phyloP scores from a whole-genome alignment of 352 stramenopile genomes.

The Pythium monospermum region DNA sequence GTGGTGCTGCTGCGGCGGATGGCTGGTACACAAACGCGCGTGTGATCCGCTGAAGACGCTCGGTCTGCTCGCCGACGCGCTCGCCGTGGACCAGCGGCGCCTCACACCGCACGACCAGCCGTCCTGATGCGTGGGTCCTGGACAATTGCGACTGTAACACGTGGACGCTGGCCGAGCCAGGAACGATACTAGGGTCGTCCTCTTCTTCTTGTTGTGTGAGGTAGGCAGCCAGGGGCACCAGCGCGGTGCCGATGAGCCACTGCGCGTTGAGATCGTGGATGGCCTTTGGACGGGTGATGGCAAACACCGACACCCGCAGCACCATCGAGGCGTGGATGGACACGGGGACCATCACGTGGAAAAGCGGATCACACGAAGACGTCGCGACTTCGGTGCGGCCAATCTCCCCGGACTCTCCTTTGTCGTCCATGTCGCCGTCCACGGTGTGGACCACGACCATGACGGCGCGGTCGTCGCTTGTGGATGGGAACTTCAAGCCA shows the following conservation, averaged over 20 bases:
- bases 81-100: constrained; percentile 46
- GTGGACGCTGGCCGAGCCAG: constrained; percentile 34
- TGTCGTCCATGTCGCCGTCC: constrained; percentile 34
- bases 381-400: constrained; percentile 73
- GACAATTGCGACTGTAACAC: constrained; percentile 61
- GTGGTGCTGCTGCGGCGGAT: constrained; percentile 14
- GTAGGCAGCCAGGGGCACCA: constrained; percentile 51
- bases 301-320: constrained; percentile 66
- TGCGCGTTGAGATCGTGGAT: constrained; percentile 64
- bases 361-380: constrained; percentile 62
- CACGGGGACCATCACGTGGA: constrained; percentile 72
- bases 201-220: constrained; percentile 23
- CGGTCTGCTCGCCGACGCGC: constrained; percentile 28
- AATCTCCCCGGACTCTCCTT: constrained; percentile 48
- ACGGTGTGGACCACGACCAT: constrained; percentile 71
- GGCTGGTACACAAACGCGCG: constrained; percentile 75
- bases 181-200: constrained; percentile 24
- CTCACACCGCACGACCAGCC: constrained; percentile 79
- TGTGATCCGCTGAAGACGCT: constrained; percentile 58
- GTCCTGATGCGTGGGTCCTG: constrained; percentile 49
- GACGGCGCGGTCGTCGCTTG: constrained; percentile 38
- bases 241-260: constrained; percentile 63
- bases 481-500: constrained; percentile 65
- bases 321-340: constrained; percentile 46
- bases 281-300: constrained; percentile 46